Evolutionary conservation across 78 protist species (phyloP), one percentile per base, ranked within the genome.

Genomic region (Pigoraptor vietnamica): DNA sequence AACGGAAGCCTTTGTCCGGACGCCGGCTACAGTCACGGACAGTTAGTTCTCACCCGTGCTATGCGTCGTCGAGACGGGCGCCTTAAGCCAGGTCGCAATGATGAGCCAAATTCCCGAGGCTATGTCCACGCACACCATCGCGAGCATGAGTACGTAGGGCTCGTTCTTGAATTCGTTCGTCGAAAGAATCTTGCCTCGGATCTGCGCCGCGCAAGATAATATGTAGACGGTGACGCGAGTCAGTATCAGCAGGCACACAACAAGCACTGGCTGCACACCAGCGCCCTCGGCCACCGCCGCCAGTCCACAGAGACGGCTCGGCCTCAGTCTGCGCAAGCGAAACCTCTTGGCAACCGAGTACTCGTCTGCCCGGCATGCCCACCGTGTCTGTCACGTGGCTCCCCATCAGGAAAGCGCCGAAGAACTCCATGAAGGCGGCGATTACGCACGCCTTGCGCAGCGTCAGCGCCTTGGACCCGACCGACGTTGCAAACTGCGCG

Each of bases 1-100:
- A n/a, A n/a, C n/a, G n/a, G n/a, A n/a, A n/a, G n/a, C n/a, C n/a
- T n/a, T n/a, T n/a, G n/a, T n/a, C n/a, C n/a, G n/a, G n/a, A n/a
- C n/a, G n/a, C n/a, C n/a, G n/a, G n/a, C n/a, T n/a, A n/a, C n/a
- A n/a, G n/a, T n/a, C n/a, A n/a, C n/a, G n/a, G n/a, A n/a, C n/a
- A n/a, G n/a, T n/a, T n/a, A n/a, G n/a, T n/a, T n/a, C n/a, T n/a
- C n/a, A n/a, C n/a, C n/a, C n/a, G n/a, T n/a, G n/a, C n/a, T n/a
- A n/a, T n/a, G n/a, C 2, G 96, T 94, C 6, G 94, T 92, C 1
- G 96, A 94, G 2, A 94, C 96, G 37, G 96, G 96, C 92, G 88
- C 38, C 32, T 40, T 38, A 21, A 90, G 10, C 25, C n/a, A 2
- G 25, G 93, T 88, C 38, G 93, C 95, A 21, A 88, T 34, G 33